These are phyloP conservation scores for Syncephalastrum sp. DNA, from an alignment of 371 early-diverging fungal species.

Conservation along the genomic window DNA sequence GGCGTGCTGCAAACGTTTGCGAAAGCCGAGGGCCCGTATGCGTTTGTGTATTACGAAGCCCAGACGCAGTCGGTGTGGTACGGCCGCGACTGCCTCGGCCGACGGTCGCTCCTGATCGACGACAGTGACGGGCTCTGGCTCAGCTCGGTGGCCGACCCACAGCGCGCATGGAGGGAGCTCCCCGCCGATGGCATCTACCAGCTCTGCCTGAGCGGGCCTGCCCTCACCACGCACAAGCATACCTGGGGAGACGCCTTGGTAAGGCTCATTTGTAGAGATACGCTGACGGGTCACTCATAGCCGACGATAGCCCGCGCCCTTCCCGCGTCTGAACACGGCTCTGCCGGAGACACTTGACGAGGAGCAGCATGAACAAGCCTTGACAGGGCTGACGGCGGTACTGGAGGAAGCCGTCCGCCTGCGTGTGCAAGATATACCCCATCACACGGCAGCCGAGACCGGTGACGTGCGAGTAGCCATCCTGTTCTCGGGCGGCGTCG, in stretches of 20 bases:
- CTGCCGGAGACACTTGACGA: slow-evolving; percentile 10
- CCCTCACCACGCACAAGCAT: too few species aligned
- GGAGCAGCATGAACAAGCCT: slow-evolving; percentile 20
- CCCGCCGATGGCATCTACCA: slow-evolving; percentile 69
- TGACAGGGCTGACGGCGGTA: slow-evolving; percentile 37
- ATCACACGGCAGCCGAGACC: slow-evolving; percentile 32
- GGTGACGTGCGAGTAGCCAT: slow-evolving; percentile 68
- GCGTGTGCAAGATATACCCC: slow-evolving; percentile 59
- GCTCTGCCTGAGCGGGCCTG: too few species aligned
- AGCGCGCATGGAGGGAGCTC: slow-evolving; percentile 63
- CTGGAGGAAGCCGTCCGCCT: slow-evolving; percentile 55
- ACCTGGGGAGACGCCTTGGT: neutral
- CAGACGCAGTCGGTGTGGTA: slow-evolving; percentile 63
- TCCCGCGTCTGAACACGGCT: slow-evolving; percentile 43
- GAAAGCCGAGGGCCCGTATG: slow-evolving; percentile 75
- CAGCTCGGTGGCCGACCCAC: slow-evolving; percentile 53
- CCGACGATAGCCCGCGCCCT: slow-evolving; percentile 34
- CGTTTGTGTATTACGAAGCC: slow-evolving; percentile 68
- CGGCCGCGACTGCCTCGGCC: slow-evolving; percentile 82
- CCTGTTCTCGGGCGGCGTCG: slow-evolving; percentile 94
- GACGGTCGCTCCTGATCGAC: slow-evolving; percentile 66
- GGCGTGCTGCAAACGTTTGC: slow-evolving; percentile 46
- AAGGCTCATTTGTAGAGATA: neutral
- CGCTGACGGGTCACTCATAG: too few species aligned
- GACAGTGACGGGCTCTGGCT: slow-evolving; percentile 53